Evolutionary conservation across 2,329 filamentous ascomycete species (phyloP), one percentile per base, ranked within the genome.

Genomic region (Teratosphaeria destructans): DNA sequence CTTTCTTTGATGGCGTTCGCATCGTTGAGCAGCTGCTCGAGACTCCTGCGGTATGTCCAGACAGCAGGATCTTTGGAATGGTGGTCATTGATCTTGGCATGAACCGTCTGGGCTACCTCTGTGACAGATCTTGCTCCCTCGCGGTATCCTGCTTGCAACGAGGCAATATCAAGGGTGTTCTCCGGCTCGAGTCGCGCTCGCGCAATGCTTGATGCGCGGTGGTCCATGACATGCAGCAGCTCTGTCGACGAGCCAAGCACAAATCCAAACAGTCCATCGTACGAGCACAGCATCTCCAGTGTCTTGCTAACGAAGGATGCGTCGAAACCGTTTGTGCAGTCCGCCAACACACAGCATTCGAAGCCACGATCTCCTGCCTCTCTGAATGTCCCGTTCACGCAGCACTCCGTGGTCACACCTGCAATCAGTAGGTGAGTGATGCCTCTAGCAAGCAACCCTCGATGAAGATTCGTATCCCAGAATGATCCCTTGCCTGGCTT

Each of bases 291-390:
- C 64, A 77, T 81, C 60, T 81, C 79, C n/a, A 81, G 66, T 4
- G 78, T 77, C 4, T 74, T 74, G 23, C 68, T 70, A 16, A 79
- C 78, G 63, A 78, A 77, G n/a, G 74, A 71, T 11, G 71, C 68
- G 57, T 79, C 75, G 59, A 81, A 81, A 1, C 79, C 79, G 54
- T 74, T 75, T 0, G 79, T 81, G 62, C 76, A 80, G 64, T 81
- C 77, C 6, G 70, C 72, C 23, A 81, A 69, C 16, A 79, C 75
- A 72, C 82, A 84, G 68, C 79, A 83, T 65, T 85, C 80, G 63
- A 82, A 84, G 0, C 82, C 83, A n/a, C 83, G 77, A 65, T 85
- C 82, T 60, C 81, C 81, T 35, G 79, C 80, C 69, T 85, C 82
- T 43, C 81, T 73, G 2, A 81, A 73, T 0, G 81, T 82, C 0